Conservation (phyloP, 2,329 filamentous ascomycete genomes). For the Fusarium sp. region DNA sequence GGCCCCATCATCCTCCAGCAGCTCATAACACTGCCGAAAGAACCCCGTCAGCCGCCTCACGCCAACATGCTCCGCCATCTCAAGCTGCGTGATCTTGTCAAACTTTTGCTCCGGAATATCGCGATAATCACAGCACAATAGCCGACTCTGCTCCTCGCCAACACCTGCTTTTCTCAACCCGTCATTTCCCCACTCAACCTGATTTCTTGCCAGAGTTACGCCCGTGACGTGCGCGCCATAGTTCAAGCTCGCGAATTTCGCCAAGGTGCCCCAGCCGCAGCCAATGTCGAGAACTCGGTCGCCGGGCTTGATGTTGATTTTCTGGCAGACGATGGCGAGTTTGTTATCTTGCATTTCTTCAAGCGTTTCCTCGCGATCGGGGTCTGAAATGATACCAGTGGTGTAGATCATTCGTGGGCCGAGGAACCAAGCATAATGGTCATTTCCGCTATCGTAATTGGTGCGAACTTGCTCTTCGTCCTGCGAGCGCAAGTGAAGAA, state of each 20-base stretch:
- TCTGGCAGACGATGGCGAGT: conserved; percentile 90
- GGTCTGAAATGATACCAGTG: conserved; percentile 87
- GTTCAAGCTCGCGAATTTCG: conserved; percentile 88
- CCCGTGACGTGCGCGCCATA: conserved; percentile 85
- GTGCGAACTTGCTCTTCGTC: conserved; percentile 96
- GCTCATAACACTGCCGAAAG: conserved; percentile 85
- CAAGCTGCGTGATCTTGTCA: conserved; percentile 93
- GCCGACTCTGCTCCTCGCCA: conserved; percentile 81
- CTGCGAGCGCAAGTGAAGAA: conserved; percentile 88
- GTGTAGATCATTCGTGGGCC: conserved; percentile 98
- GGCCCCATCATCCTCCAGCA: conserved; percentile 92
- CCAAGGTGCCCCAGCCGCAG: conserved; percentile 94
- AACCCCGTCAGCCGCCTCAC: conserved; percentile 83
- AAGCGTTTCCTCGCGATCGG: conserved; percentile 85
- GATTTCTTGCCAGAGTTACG: conserved; percentile 90
- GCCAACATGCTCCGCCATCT: conserved; percentile 97
- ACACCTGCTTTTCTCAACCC: conserved; percentile 82
- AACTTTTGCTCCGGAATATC: conserved; percentile 87
- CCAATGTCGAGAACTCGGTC: conserved; percentile 90
- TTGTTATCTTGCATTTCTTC: conserved; percentile 98
- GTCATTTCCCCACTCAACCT: conserved; percentile 93
- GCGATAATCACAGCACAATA: conserved; percentile 94
- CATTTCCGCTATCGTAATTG: conserved; percentile 94
- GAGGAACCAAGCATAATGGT: conserved; percentile 97
- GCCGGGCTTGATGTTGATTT: conserved; percentile 82